Evolutionary conservation across 768 basidiomycete species (phyloP).

Genomic region (Fomitopsis serialis): DNA sequence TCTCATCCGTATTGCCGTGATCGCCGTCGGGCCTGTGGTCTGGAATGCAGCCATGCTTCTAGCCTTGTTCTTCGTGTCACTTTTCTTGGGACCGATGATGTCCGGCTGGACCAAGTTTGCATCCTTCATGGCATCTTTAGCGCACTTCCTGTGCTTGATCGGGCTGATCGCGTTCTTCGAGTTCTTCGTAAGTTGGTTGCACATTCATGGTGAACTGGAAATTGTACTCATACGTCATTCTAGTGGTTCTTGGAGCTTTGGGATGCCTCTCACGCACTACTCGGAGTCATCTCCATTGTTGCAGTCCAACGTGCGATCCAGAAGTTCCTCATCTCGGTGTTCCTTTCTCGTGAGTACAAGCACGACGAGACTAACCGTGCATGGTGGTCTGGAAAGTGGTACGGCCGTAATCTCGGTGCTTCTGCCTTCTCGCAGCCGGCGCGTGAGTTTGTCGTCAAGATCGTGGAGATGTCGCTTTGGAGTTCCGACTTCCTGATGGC

Average conservation of each 20-base stretch:
- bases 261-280: constrained; percentile 94
- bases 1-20: constrained; percentile 82
- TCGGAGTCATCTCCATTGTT: constrained; percentile 86
- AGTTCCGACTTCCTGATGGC: constrained; percentile 89
- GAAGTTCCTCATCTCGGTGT: constrained; percentile 91
- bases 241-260: constrained; percentile 97
- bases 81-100: constrained; percentile 90
- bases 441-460: constrained; percentile 96
- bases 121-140: constrained; percentile 87
- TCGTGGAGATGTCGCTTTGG: constrained; percentile 97
- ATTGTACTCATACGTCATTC: constrained; percentile 16
- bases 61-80: constrained; percentile 82
- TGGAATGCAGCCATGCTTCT: constrained; percentile 92
- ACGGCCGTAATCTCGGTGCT: constrained; percentile 86
- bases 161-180: constrained; percentile 91
- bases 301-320: constrained; percentile 89
- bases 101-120: constrained; percentile 83
- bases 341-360: constrained; percentile 96
- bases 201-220: constrained; percentile 5
- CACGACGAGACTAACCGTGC: constrained; percentile 97
- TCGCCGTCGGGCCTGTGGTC: constrained; percentile 88
- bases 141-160: constrained; percentile 76
- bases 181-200: constrained; percentile 74
- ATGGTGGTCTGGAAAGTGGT: constrained; percentile 99
- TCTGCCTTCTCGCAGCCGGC: constrained; percentile 93